A percentile compares a stretch with the other conserved stretches of the same genome.
phyloP scores from a whole-genome alignment of 1,284 basidiomycete species.

The Cutaneotrichosporon cavernicola region DNA sequence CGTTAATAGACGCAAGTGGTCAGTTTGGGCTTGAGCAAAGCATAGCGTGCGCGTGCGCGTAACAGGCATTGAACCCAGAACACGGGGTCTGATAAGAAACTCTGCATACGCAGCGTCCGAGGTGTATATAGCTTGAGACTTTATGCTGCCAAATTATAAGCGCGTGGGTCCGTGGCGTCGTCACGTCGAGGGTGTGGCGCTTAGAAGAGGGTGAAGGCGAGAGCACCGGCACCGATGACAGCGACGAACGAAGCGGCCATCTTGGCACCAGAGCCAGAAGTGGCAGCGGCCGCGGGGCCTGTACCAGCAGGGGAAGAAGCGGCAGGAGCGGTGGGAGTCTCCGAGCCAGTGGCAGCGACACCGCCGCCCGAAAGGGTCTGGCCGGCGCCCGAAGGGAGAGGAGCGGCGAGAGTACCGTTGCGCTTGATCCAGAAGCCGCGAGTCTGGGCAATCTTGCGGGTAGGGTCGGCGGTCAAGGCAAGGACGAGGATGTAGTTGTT shows the following conservation, averaged over 20 bases:
- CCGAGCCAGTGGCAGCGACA: constrained; percentile 29
- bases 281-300: constrained; percentile 27
- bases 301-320: constrained; percentile 4
- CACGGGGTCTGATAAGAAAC: not conserved
- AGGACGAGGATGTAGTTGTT: constrained; percentile 26
- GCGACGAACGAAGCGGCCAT: constrained; percentile 28
- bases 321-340: constrained; percentile 13
- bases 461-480: constrained; percentile 13
- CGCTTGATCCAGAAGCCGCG: constrained; percentile 23
- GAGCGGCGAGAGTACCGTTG: constrained; percentile 21
- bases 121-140: not conserved
- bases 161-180: not conserved
- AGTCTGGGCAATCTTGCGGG: constrained; percentile 23
- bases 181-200: constrained; percentile 1
- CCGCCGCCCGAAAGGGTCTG: constrained; percentile 27
- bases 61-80: not conserved
- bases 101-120: not conserved
- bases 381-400: constrained; percentile 17
- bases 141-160: constrained; percentile 5
- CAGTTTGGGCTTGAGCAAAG: too few species aligned
- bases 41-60: too few species aligned
- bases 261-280: constrained; percentile 29
- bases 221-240: constrained; percentile 31
- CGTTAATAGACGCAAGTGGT: too few species aligned
- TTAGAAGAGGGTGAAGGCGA: constrained; percentile 22